These are phyloP conservation scores for Colletotrichum simmondsii DNA, from an alignment of 2,329 filamentous ascomycete genomes.

Conservation along the genomic window DNA sequence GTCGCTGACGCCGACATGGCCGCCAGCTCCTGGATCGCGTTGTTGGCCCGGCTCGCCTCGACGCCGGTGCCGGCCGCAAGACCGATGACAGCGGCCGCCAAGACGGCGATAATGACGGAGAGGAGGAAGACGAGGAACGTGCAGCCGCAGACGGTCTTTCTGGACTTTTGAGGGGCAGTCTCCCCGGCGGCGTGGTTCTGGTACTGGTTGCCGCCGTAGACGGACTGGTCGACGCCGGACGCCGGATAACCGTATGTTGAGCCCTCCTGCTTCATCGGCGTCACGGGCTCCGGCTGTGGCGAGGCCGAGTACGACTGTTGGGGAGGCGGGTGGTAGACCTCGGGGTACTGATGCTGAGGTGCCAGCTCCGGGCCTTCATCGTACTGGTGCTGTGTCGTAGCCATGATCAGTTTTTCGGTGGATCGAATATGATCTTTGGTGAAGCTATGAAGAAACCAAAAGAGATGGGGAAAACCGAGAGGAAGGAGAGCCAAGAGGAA, in stretches of 20 bases:
- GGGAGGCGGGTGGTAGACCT: conserved; percentile 25
- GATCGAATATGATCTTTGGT: neutral
- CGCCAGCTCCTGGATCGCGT: conserved; percentile 47
- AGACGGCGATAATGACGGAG: conserved; percentile 50
- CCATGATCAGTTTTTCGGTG: conserved; percentile 8
- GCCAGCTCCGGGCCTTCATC: conserved; percentile 33
- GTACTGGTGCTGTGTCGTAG: conserved; percentile 9
- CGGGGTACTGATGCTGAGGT: conserved; percentile 24
- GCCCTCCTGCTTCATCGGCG: conserved; percentile 24
- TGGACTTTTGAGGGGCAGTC: conserved; percentile 5
- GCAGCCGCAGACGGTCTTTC: conserved; percentile 39
- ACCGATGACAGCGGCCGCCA: conserved; percentile 54
- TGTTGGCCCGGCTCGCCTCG: conserved; percentile 50
- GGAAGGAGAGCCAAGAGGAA: conserved; percentile 1
- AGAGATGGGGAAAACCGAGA: neutral
- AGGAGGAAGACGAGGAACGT: conserved; percentile 52
- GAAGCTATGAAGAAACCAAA: too few species aligned
- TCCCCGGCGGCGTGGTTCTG: neutral
- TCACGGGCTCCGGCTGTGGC: conserved; percentile 17
- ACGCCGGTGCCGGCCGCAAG: conserved; percentile 57
- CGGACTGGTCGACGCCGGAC: conserved; percentile 18
- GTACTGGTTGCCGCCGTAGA: conserved; percentile 18
- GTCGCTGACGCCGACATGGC: conserved; percentile 39
- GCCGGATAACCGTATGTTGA: conserved; percentile 23
- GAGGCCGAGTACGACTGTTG: conserved; percentile 11